A percentile compares a stretch with the other conserved stretches of the same genome.
These are phyloP conservation scores for Paecilomyces fulvus DNA, from an alignment of 2,329 filamentous ascomycete genomes.

Conservation along the genomic window DNA sequence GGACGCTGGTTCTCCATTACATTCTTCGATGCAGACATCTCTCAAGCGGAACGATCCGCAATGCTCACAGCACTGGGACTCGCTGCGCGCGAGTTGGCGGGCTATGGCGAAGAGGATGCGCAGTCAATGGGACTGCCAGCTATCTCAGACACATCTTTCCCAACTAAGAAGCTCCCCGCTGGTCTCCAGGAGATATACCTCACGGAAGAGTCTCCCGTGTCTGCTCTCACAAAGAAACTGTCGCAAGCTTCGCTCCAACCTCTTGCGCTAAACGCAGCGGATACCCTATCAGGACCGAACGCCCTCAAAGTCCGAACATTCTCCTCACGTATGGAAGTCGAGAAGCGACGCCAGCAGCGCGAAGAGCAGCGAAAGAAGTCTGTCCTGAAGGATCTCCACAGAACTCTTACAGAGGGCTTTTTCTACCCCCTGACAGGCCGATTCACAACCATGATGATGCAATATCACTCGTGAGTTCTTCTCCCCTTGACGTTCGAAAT, in stretches of 20 bases:
- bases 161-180: conserved; percentile 69
- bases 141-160: conserved; percentile 50
- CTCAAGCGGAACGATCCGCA: conserved; percentile 70
- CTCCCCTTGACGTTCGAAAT: background rate
- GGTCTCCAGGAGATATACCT: conserved; percentile 66
- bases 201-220: conserved; percentile 47
- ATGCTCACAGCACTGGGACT: conserved; percentile 77
- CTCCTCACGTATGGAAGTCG: conserved; percentile 63
- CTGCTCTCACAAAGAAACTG: conserved; percentile 59
- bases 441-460: conserved; percentile 58
- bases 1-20: conserved; percentile 75
- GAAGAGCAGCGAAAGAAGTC: conserved; percentile 43
- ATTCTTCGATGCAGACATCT: conserved; percentile 90
- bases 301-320: conserved; percentile 85
- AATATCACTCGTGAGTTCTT: conserved; percentile 40
- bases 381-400: conserved; percentile 69
- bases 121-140: conserved; percentile 23
- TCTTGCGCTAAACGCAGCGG: conserved; percentile 71
- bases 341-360: conserved; percentile 43
- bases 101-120: conserved; percentile 54
- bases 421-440: conserved; percentile 80
- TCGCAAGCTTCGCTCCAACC: conserved; percentile 69
- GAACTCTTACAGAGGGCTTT: conserved; percentile 65
- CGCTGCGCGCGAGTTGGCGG: conserved; percentile 74
- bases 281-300: conserved; percentile 69